Evolutionary conservation across 2,329 filamentous ascomycete species (phyloP), one percentile per base, ranked within the genome.

Genomic region (Alternaria alternata): DNA sequence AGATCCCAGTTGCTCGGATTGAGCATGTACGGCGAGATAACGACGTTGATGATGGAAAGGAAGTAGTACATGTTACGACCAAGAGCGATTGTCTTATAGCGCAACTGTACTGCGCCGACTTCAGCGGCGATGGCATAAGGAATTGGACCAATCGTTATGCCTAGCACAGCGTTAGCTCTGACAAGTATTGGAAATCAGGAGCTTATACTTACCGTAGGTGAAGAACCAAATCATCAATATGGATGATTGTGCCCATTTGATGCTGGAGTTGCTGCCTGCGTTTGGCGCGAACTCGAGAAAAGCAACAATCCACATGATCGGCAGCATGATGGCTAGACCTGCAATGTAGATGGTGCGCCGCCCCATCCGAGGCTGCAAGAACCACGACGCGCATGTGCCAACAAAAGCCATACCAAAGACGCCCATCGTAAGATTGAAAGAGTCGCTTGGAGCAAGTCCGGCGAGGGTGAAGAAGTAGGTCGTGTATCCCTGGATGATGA

Each of bases 81-180:
- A 4, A 96, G 85, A 1, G 93, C 92, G 42, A 96, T 89, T 0
- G 93, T 95, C 83, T 96, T 96, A 80, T 93, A 92, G 73, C 93
- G 90, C 36, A 96, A 84, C 5, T 92, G 86, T 14, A 91, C 87
- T 0, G 92, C 92, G 0, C 91, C 92, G 28, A 96, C 78, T 77
- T 96, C 93, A 1, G 90, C 86, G 3, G 95, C 92, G 8, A 96
- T 85, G 0, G 91, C 94, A 80, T 94, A 96, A 76, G 90, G 92
- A 9, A 96, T 91, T 0, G 93, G 94, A 28, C 93, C 93, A 43
- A 96, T 92, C 0, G 91, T 91, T 41, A 93, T 82, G 74, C 54
- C 47, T 53, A 34, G 22, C 48, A 8, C 14, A 47, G 8, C n/a
- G n/a, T 38, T 36, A 32, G 26, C 22, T 42, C 34, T 42, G 7